phyloP scores from a whole-genome alignment of 2,329 filamentous ascomycete genomes.

The Pestalotiopsis sp. region DNA sequence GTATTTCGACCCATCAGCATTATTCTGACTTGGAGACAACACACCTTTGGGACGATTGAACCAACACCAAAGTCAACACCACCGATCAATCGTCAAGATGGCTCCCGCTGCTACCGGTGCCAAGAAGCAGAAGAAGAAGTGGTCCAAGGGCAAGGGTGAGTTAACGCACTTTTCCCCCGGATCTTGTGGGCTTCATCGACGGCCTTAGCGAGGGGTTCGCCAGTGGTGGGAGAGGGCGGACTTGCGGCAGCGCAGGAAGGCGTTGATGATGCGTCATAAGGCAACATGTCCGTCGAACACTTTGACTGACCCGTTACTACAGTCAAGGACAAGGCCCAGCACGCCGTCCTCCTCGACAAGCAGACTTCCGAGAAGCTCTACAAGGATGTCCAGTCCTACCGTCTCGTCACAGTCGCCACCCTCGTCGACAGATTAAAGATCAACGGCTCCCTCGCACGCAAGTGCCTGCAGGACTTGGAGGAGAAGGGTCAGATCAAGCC shows the following conservation, averaged over 20 bases:
- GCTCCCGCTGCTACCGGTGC: conserved; percentile 61
- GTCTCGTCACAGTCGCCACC: conserved; percentile 96
- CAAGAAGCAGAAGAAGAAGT: conserved; percentile 86
- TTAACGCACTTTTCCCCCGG: conserved; percentile 26
- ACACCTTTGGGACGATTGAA: conserved; percentile 5
- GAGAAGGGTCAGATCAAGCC: conserved; percentile 99
- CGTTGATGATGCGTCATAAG: neutral
- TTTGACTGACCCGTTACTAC: conserved; percentile 10
- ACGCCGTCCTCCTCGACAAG: conserved; percentile 99
- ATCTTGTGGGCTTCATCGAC: neutral
- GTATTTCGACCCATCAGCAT: neutral
- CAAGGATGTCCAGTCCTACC: conserved; percentile 99
- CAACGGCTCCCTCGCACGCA: conserved; percentile 94
- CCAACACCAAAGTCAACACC: conserved; percentile 16
- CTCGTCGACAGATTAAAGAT: conserved; percentile 99
- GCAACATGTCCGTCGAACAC: neutral
- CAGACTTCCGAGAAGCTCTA: conserved; percentile 95
- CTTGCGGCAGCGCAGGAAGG: too few species aligned
- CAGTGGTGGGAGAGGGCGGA: neutral
- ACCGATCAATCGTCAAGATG: conserved; percentile 44
- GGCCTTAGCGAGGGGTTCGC: conserved; percentile 3
- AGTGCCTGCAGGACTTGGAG: conserved; percentile 90
- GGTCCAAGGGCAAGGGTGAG: conserved; percentile 74
- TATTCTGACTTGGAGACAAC: neutral
- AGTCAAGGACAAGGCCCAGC: conserved; percentile 99